phyloP scores from a whole-genome alignment of 2,329 filamentous ascomycete genomes.

The Lomentospora prolificans region DNA sequence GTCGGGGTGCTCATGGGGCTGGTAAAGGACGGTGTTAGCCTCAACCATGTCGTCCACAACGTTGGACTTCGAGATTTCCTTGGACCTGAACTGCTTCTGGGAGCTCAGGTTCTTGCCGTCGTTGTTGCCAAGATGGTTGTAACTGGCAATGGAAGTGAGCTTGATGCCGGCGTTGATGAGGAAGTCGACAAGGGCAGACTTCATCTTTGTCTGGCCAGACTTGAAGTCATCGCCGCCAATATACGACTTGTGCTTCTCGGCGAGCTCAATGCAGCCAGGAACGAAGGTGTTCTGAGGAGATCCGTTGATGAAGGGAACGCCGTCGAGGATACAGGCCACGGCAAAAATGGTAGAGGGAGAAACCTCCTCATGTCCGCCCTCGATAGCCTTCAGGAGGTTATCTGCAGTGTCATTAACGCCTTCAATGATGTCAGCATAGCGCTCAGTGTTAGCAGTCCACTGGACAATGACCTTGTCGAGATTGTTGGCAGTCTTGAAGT shows the following conservation, averaged over 20 bases:
- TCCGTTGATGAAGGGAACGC: constrained; percentile 93
- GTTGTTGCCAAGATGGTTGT: constrained; percentile 99
- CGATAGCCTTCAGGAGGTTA: constrained; percentile 81
- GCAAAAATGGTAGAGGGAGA: constrained; percentile 93
- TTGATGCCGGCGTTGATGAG: constrained; percentile 98
- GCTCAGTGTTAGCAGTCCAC: constrained; percentile 99
- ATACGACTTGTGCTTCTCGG: constrained; percentile 77
- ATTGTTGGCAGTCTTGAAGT: constrained; percentile 77
- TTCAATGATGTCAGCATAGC: constrained; percentile 76
- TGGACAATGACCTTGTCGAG: constrained; percentile 95
- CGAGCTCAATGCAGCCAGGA: constrained; percentile 80
- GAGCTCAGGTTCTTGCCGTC: constrained; percentile 98
- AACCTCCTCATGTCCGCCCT: constrained; percentile 80
- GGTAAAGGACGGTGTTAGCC: constrained; percentile 85
- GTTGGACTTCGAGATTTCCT: constrained; percentile 99
- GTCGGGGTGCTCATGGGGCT: constrained; percentile 86
- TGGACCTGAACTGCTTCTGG: constrained; percentile 96
- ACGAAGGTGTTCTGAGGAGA: constrained; percentile 99
- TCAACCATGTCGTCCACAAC: constrained; percentile 99
- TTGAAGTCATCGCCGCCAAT: constrained; percentile 99
- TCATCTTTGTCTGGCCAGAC: constrained; percentile 99
- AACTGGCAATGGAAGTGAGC: constrained; percentile 94
- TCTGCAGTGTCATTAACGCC: constrained; percentile 96
- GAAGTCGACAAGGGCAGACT: constrained; percentile 97
- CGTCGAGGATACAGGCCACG: constrained; percentile 85